Base-by-base conservation (phyloP, 169 alveolate species). In the Eimeria sp. region DNA sequence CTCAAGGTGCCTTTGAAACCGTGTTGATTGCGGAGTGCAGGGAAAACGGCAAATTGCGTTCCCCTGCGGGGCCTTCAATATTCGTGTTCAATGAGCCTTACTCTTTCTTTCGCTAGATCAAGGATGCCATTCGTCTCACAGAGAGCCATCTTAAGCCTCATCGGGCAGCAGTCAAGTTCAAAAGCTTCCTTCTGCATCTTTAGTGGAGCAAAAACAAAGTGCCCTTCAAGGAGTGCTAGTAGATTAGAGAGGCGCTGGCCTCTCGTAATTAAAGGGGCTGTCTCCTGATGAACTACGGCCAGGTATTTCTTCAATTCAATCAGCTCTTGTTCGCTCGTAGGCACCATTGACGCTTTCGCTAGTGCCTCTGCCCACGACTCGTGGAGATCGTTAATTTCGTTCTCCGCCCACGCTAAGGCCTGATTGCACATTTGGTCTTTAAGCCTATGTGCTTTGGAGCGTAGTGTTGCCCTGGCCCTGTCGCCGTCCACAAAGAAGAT, bases 71-170 rank as follows among this genome's bases (percentile, higher is more conserved):
- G 33, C 18, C 8, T 16, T 40, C 4, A 11, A n/a, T 27, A 25
- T 40, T 54, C 33, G 9, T 49, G 49, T 10, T 6, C 43, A 37
- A 11, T 40, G 52, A 11, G 62, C 71, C 83, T 58, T 52, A 91
- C 96, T 82, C 96, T 83, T 49, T 74, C 91, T 49, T 78, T 78
- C 33, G 91, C 96, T 52, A 77, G 27, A 11, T 91, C 96, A n/a
- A 91, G 91, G 30, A 91, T 91, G 56, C 91, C 85, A 33, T 52
- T 78, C 25, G 96, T 80, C 52, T 91, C 96, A 8, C 94, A 62
- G 40, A 87, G 83, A 49, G 68, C 78, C 94, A 87, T 66, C 94
- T 87, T 87, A 49, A 87, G 94, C 49, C 64, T 87, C 94, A 87
- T 37, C 20, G 83, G 66, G 66, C 80, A 87, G 56, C 94, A 87